Conservation (phyloP, 2,329 filamentous ascomycete species). For the Geoglossum cookeanum region DNA sequence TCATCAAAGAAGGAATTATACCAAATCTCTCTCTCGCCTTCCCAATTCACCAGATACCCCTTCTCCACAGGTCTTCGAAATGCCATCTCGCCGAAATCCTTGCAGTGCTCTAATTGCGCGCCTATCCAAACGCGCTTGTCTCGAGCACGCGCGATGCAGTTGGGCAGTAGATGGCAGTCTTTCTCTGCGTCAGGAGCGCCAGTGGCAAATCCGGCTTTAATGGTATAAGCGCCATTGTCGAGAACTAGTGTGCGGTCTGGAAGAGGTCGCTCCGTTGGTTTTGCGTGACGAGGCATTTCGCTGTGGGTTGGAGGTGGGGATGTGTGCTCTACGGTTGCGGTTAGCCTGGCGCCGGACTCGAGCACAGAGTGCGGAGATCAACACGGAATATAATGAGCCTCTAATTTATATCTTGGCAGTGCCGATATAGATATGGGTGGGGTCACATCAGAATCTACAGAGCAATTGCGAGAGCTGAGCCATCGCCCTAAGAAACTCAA, state of each 20-base stretch:
- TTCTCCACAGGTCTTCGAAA: conserved; percentile 86
- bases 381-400: too few relatives aligned
- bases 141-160: conserved; percentile 72
- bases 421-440: too few relatives aligned
- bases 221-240: conserved; percentile 79
- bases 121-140: conserved; percentile 63
- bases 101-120: conserved; percentile 57
- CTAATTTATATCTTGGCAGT: too few relatives aligned
- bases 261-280: conserved; percentile 21
- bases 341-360: not conserved
- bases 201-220: conserved; percentile 70
- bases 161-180: conserved; percentile 56
- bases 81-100: conserved; percentile 72
- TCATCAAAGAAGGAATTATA: conserved; percentile 66
- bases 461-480: too few relatives aligned
- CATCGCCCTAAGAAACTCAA: too few relatives aligned
- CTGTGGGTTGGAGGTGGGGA: not conserved
- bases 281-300: not conserved
- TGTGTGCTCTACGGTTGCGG: not conserved
- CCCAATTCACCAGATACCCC: conserved; percentile 92
- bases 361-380: too few relatives aligned
- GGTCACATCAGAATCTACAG: too few relatives aligned
- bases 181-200: conserved; percentile 22
- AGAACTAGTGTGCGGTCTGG: conserved; percentile 59
- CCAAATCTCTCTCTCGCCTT: conserved; percentile 90